Base-by-base conservation (phyloP, 2,329 filamentous ascomycete species). In the Calonectria ilicicola region DNA sequence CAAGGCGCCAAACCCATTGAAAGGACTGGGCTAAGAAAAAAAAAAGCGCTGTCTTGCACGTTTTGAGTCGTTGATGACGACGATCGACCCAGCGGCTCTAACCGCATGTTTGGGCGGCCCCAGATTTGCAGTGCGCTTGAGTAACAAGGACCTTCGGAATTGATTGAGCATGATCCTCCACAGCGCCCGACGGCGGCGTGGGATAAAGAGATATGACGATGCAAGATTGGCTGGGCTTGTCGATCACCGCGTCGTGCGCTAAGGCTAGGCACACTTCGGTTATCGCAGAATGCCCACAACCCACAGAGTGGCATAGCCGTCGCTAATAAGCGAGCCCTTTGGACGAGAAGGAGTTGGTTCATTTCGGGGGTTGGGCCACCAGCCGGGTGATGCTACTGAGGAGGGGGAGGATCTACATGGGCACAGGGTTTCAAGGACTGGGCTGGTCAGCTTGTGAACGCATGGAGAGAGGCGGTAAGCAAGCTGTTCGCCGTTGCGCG, bases 341-440 rank as follows among this genome's bases (percentile, higher is more conserved):
- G n/a, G 42, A 21, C 38, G 17, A 58, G 46, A 14, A 44, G 27
- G 47, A 58, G 40, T 10, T 21, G 44, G 29, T 60, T 76, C 68
- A 77, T 72, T 67, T 75, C 58, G 70, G 67, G 42, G 56, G 51
- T 65, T 21, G 40, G 35, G 53, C 32, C 65, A 63, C 29, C 19
- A 44, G 19, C 67, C 66, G 72, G 64, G 68, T 73, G 68, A 72
- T 72, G 68, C 67, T 70, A 67, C 63, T 29, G 35, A 51, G 27
- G 64, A 69, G 62, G 70, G 64, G 64, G 69, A 72, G 44, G 75
- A 77, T 78, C 74, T 63, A 53, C 70, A 68, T 56, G 70, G 70
- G 62, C 70, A 67, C 46, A n/a, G 63, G 60, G 77, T 78, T 79
- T 79, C 77, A 76, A 75, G 74, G 67, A 70, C 75, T 74, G 69